Evolutionary conservation across 768 basidiomycete species (phyloP).

Genomic region (Russula compacta): DNA sequence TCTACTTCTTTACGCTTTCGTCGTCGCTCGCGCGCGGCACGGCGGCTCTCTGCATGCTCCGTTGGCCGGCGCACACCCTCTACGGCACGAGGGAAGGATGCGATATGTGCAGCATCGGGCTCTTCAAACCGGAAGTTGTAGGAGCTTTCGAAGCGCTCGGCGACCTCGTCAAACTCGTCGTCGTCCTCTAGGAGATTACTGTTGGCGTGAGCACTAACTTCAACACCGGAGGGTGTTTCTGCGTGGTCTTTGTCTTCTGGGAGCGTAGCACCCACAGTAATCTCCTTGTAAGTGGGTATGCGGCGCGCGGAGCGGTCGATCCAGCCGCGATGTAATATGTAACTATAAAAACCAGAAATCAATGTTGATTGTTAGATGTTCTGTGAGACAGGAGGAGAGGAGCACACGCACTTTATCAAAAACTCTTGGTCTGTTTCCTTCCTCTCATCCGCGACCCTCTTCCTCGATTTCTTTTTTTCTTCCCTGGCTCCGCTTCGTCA

Average conservation of each 20-base stretch:
- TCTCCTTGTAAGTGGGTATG: slow-evolving; percentile 79
- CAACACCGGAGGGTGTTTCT: slow-evolving; percentile 14
- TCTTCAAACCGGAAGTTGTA: slow-evolving; percentile 99
- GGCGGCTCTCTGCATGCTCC: slow-evolving; percentile 51
- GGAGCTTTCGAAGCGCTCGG: slow-evolving; percentile 87
- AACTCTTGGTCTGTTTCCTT: slow-evolving; percentile 78
- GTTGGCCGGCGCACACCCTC: slow-evolving; percentile 54
- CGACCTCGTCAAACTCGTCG: slow-evolving; percentile 81
- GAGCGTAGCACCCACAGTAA: slow-evolving; percentile 37
- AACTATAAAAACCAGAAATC: slow-evolving; percentile 39
- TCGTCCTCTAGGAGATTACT: slow-evolving; percentile 40
- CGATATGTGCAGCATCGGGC: slow-evolving; percentile 58
- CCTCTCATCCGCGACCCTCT: slow-evolving; percentile 29
- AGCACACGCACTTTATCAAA: slow-evolving; percentile 64
- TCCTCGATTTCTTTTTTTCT: slow-evolving; percentile 23
- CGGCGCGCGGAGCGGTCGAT: slow-evolving; percentile 68
- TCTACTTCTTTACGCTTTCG: slow-evolving; percentile 77
- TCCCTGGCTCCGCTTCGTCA: slow-evolving; percentile 26
- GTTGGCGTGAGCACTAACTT: slow-evolving; percentile 22
- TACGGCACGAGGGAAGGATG: slow-evolving; percentile 69
- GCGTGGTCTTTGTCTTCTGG: slow-evolving; percentile 21
- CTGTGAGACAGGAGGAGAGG: neutral
- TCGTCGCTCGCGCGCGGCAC: slow-evolving; percentile 72
- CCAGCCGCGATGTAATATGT: slow-evolving; percentile 97
- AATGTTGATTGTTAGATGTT: neutral